Evolutionary conservation across 192 early-diverging fungal genomes (phyloP).

Genomic region (Backusella sp.): DNA sequence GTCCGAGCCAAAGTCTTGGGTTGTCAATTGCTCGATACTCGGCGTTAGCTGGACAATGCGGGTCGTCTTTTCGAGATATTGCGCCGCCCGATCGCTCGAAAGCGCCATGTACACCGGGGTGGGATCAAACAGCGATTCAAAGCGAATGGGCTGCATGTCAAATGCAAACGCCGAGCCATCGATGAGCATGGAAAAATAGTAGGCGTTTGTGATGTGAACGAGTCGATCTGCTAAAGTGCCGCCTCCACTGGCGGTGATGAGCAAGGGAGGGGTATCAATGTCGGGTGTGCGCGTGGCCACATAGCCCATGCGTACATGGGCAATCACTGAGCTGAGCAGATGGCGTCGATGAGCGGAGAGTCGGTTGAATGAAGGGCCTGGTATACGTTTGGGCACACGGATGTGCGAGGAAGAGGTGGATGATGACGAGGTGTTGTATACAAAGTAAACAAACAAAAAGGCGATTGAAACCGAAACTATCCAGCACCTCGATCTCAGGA

Average conservation of each 20-base stretch:
- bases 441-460: background rate
- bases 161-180: slow-evolving; percentile 25
- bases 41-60: too few species aligned
- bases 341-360: background rate
- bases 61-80: slow-evolving; percentile 12
- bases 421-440: too few species aligned
- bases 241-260: slow-evolving; percentile 11
- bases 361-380: background rate
- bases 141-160: slow-evolving; percentile 18
- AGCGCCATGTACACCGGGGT: slow-evolving; percentile 18
- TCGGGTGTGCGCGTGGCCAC: slow-evolving; percentile 31
- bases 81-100: slow-evolving; percentile 5
- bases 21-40: background rate
- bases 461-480: background rate
- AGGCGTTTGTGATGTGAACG: slow-evolving; percentile 17
- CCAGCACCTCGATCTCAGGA: slow-evolving; percentile 3
- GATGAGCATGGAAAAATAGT: slow-evolving; percentile 26
- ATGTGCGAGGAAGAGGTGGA: background rate
- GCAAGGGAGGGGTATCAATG: slow-evolving; percentile 22
- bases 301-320: slow-evolving; percentile 26
- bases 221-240: slow-evolving; percentile 16
- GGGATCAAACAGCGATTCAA: slow-evolving; percentile 26
- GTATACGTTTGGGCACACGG: slow-evolving; percentile 1
- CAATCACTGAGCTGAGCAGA: slow-evolving; percentile 11
- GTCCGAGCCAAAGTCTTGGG: background rate